Evolutionary conservation across 352 stramenopile species (phyloP).

Genomic region (Thalassiosira pacifica): DNA sequence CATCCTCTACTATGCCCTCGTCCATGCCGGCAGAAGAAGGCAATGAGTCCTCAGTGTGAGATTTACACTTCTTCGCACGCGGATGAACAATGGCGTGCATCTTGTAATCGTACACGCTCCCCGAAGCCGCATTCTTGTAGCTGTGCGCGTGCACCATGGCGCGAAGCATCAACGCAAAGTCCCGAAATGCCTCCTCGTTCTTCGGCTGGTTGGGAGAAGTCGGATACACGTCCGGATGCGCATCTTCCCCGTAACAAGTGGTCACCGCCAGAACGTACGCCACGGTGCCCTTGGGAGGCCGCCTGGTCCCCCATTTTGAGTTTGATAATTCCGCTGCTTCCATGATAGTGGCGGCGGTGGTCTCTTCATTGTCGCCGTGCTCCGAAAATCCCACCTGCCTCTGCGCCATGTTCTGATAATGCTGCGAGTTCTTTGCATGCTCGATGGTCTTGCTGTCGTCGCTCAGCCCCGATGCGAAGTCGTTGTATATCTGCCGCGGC

Average conservation of each 20-base stretch:
- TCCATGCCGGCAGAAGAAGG: too few species aligned
- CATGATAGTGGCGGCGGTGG: too few species aligned
- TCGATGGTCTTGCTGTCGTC: conserved; percentile 33
- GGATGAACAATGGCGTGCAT: conserved; percentile 83
- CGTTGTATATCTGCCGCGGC: conserved; percentile 47
- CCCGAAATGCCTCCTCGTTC: conserved; percentile 47
- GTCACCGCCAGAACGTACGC: conserved; percentile 50
- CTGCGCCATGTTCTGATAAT: neutral
- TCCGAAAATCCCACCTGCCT: neutral
- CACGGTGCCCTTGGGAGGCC: conserved; percentile 47
- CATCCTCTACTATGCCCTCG: too few species aligned
- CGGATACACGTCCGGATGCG: conserved; percentile 4
- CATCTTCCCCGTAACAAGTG: conserved; percentile 22
- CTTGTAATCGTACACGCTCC: conserved; percentile 76
- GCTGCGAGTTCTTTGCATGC: conserved; percentile 16
- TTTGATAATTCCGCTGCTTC: too few species aligned
- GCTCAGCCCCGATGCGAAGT: conserved; percentile 38
- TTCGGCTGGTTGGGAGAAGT: conserved; percentile 37
- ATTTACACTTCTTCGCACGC: conserved; percentile 62
- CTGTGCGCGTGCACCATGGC: conserved; percentile 44
- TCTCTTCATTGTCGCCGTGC: neutral
- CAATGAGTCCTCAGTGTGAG: conserved; percentile 5
- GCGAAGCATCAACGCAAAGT: conserved; percentile 59
- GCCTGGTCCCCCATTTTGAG: too few species aligned
- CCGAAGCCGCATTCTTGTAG: conserved; percentile 41